Conservation (phyloP, 768 basidiomycete species). For the Tylopilus intermedius region DNA sequence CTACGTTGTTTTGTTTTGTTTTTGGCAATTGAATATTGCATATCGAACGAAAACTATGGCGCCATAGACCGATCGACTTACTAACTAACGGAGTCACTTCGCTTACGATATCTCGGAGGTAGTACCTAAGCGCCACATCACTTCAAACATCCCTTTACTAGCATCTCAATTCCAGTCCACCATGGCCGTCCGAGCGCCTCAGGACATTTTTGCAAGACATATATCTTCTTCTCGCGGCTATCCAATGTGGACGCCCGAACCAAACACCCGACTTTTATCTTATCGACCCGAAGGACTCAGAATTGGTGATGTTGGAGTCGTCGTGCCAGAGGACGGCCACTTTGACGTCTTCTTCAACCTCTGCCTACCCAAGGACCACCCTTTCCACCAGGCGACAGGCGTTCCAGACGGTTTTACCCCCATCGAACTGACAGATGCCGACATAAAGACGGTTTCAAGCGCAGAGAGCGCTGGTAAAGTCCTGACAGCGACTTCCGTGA, state of each 20-base stretch:
- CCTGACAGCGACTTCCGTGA: slow-evolving; percentile 12
- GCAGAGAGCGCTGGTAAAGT: slow-evolving; percentile 12
- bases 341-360: slow-evolving; percentile 40
- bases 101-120: slow-evolving; percentile 2
- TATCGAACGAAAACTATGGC: too few relatives aligned
- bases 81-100: slow-evolving; percentile 4
- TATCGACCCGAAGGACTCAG: slow-evolving; percentile 28
- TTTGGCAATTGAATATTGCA: neutral
- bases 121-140: slow-evolving; percentile 10
- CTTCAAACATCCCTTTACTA: neutral
- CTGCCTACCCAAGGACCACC: slow-evolving; percentile 31
- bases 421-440: slow-evolving; percentile 16
- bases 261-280: slow-evolving; percentile 22
- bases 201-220: slow-evolving; percentile 24
- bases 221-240: slow-evolving; percentile 29
- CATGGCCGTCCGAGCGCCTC: slow-evolving; percentile 22
- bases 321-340: slow-evolving; percentile 29
- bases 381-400: slow-evolving; percentile 6
- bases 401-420: slow-evolving; percentile 30
- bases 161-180: neutral
- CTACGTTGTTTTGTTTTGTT: slow-evolving; percentile 13
- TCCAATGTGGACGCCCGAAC: slow-evolving; percentile 35
- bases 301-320: slow-evolving; percentile 39
- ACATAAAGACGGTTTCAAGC: slow-evolving; percentile 11
- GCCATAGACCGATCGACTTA: slow-evolving; percentile 3